Conservation (phyloP, 1,284 basidiomycete genomes). For the Waitea zeae region DNA sequence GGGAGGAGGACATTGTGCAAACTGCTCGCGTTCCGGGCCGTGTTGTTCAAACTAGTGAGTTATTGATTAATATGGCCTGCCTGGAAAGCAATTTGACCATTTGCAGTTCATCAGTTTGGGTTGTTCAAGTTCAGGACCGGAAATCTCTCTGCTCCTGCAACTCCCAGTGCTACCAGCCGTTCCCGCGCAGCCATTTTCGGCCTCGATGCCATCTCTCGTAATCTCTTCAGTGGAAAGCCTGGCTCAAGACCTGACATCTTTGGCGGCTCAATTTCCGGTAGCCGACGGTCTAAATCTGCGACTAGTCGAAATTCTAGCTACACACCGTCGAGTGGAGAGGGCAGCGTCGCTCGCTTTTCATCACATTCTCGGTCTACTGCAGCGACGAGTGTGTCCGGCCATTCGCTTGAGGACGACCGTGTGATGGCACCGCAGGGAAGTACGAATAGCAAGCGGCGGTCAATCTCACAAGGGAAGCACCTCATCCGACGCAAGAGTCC, state of each 20-base stretch:
- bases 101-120: constrained; percentile 68
- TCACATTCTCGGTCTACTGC: no score
- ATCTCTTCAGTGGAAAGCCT: constrained; percentile 48
- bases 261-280: constrained; percentile 44
- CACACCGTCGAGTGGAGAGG: constrained; percentile 21
- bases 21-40: constrained; percentile 51
- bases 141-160: constrained; percentile 58
- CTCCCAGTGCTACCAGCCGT: constrained; percentile 50
- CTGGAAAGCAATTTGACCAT: neutral
- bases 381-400: no score
- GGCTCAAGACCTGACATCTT: constrained; percentile 54
- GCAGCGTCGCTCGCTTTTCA: no score
- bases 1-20: constrained; percentile 72
- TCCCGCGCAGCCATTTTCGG: constrained; percentile 71
- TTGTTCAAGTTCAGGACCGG: constrained; percentile 72
- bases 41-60: constrained; percentile 66
- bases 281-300: constrained; percentile 45
- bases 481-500: no score
- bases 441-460: no score
- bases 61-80: neutral
- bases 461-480: no score
- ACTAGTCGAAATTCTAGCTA: constrained; percentile 52
- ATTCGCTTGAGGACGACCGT: no score
- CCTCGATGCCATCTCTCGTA: constrained; percentile 69
- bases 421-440: no score